Evolutionary conservation across 768 basidiomycete species (phyloP).

Genomic region (Suillus variegatus): DNA sequence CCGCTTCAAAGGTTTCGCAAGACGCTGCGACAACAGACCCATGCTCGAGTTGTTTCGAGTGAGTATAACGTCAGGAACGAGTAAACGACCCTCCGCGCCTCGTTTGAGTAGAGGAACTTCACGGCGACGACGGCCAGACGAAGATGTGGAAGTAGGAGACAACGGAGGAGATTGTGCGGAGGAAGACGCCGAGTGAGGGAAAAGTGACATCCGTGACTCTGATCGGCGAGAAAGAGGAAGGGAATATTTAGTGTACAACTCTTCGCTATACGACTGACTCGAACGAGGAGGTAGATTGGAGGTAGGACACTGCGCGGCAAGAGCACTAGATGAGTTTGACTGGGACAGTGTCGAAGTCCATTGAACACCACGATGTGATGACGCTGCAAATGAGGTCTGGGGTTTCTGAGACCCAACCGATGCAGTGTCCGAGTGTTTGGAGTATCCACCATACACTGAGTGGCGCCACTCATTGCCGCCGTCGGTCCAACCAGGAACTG

Average conservation of each 20-base stretch:
- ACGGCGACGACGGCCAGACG: constrained; percentile 37
- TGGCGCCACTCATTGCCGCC: constrained; percentile 69
- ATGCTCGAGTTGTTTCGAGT: constrained; percentile 37
- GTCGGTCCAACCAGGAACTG: constrained; percentile 71
- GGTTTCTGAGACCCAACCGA: constrained; percentile 33
- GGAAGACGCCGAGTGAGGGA: constrained; percentile 34
- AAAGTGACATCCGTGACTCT: constrained; percentile 48
- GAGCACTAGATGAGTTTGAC: constrained; percentile 26
- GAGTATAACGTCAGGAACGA: constrained; percentile 48
- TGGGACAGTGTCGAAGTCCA: constrained; percentile 39
- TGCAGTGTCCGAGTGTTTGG: constrained; percentile 40
- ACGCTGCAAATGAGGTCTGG: constrained; percentile 49
- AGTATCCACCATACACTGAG: constrained; percentile 52
- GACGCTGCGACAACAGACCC: constrained; percentile 26
- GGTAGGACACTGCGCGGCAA: constrained; percentile 24
- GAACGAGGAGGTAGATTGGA: constrained; percentile 27
- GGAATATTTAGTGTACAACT: constrained; percentile 57
- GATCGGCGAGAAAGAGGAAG: constrained; percentile 57
- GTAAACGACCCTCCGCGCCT: constrained; percentile 64
- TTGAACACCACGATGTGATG: constrained; percentile 52
- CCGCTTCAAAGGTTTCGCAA: constrained; percentile 41
- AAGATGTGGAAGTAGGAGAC: constrained; percentile 34
- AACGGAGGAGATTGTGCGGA: constrained; percentile 39
- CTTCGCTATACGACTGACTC: constrained; percentile 39
- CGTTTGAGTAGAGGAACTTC: constrained; percentile 59